A percentile compares a stretch with the other conserved stretches of the same genome.
Conservation (phyloP, 176 grass and related monocot species). For the Bothriochloa decipiens region DNA sequence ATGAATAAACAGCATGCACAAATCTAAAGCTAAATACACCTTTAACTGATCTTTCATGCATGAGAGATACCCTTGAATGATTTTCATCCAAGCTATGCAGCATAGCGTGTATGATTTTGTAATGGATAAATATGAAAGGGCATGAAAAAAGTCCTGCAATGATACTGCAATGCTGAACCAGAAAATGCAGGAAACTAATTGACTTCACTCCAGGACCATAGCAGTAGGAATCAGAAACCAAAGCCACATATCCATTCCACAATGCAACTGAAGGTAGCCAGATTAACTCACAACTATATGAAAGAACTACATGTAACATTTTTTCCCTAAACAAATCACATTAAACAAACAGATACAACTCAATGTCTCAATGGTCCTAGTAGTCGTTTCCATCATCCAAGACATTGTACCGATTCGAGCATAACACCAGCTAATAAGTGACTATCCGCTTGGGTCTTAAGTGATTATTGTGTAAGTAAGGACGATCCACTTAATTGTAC, state of each 20-base stretch:
- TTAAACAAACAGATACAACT: neutral
- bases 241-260: neutral
- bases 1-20: neutral
- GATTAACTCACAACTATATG: neutral
- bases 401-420: neutral
- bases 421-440: neutral
- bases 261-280: neutral
- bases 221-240: neutral
- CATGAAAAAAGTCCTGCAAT: neutral
- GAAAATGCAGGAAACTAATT: neutral
- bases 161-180: neutral
- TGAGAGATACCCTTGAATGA: neutral
- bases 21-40: neutral
- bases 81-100: neutral
- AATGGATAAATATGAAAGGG: no score
- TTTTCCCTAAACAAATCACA: neutral
- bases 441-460: neutral
- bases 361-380: neutral
- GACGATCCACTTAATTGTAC: neutral
- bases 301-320: neutral
- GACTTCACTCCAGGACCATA: neutral
- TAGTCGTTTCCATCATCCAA: slow-evolving; percentile 17
- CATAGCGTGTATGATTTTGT: neutral
- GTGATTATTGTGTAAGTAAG: neutral
- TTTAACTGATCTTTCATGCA: neutral